Conservation (phyloP, 1,284 basidiomycete species). For the Heliocybe sulcata region DNA sequence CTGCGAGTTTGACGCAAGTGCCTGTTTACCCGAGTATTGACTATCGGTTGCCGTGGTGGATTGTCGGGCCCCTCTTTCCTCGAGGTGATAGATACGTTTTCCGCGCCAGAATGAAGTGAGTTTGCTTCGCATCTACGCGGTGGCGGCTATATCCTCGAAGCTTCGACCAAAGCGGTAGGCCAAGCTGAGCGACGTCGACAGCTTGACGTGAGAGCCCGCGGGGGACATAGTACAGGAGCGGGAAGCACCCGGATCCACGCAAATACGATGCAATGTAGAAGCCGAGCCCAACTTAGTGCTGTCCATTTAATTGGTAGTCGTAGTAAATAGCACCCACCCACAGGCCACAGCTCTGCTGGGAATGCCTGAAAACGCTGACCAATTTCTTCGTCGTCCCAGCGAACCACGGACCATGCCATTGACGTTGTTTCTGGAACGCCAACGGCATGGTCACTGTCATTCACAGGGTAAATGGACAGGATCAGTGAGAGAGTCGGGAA, state of each 20-base stretch:
- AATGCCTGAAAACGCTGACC: background rate
- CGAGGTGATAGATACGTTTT: too few relatives aligned
- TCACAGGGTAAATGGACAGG: too few relatives aligned
- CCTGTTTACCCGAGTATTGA: background rate
- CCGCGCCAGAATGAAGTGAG: too few relatives aligned
- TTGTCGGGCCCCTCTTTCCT: too few relatives aligned
- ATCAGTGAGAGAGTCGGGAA: too few relatives aligned
- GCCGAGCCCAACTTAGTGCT: background rate
- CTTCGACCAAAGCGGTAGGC: too few relatives aligned
- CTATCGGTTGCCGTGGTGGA: too few relatives aligned
- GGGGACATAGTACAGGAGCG: background rate
- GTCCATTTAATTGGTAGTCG: background rate
- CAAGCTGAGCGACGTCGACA: too few relatives aligned
- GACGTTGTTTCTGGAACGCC: background rate
- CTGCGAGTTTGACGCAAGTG: background rate
- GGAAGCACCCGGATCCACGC: background rate
- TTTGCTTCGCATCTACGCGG: too few relatives aligned
- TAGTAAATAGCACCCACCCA: background rate
- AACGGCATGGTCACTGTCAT: background rate
- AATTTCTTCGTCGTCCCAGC: background rate
- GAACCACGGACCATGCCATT: background rate
- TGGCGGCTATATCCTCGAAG: too few relatives aligned
- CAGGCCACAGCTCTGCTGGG: background rate
- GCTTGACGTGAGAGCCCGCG: too few relatives aligned
- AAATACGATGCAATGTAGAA: background rate